Evolutionary conservation across 495 filamentous ascomycete genomes (phyloP), one percentile per base, ranked within the genome.

Genomic region (Lasiosphaeris hirsuta): DNA sequence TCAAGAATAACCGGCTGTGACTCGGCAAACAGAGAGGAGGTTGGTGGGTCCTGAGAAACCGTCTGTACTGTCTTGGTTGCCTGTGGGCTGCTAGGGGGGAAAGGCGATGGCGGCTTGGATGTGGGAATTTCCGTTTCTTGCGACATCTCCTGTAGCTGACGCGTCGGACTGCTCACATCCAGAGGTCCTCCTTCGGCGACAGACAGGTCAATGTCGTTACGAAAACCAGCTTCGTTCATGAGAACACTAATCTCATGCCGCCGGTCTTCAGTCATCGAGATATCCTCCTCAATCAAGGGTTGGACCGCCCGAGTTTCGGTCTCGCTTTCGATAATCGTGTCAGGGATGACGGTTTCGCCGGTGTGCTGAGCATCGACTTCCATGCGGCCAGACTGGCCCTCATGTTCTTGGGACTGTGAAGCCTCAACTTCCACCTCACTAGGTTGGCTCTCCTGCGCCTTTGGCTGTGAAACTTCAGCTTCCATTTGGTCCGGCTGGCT

Each of bases 151-250:
- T 63, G 54, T 14, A 65, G 50, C 35, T 71, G 69, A 14, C 55
- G 61, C 5, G 70, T 69, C 0, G 70, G 68, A 51, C 66, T 72
- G 54, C 59, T 66, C 33, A 64, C 19, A 23, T 66, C 56, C 3
- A 46, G 51, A 17, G 14, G 14, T 10, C 43, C 23, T 8, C 54
- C 54, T 10, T 53, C 30, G 40, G 19, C 45, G 11, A 67, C 37
- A 2, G 63, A 59, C 36, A 57, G 63, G 41, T 65, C 58, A 37
- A 62, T 36, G 0, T 63, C 67, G 10, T 60, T 62, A 38, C 61
- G 55, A 39, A 61, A 63, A n/a, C 54, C 66, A 2, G 63, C 63
- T 11, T 71, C 62, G 11, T 56, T 62, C 35, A 66, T 65, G 10
- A 66, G 36, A 2, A 58, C 55, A 38, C 59, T 64, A 36, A 62